A percentile compares a stretch with the other conserved stretches of the same genome.
Conservation (phyloP, 192 early-diverging fungal species). For the Coemansia sp. region DNA sequence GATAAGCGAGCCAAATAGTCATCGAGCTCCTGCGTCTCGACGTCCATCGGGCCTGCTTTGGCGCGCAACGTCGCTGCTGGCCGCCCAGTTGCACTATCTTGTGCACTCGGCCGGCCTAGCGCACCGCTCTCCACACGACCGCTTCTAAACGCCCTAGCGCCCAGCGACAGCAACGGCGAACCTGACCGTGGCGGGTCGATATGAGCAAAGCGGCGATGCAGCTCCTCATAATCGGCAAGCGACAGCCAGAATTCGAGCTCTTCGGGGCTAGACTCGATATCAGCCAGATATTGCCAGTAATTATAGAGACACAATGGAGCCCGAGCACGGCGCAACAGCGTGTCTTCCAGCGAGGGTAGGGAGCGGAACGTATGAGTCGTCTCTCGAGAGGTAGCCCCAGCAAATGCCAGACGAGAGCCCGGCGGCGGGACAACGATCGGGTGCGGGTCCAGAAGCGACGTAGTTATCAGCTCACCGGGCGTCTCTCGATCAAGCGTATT, state of each 20-base stretch:
- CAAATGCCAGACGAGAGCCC: constrained; percentile 53
- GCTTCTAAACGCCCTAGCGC: constrained; percentile 15
- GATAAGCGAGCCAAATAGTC: constrained; percentile 34
- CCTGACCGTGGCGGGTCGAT: constrained; percentile 14
- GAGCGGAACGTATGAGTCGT: constrained; percentile 38
- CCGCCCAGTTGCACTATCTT: constrained; percentile 13
- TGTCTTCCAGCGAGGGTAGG: constrained; percentile 73
- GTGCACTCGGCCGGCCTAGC: constrained; percentile 19
- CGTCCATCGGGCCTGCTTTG: not conserved
- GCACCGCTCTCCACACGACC: constrained; percentile 55
- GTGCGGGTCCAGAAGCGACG: constrained; percentile 55
- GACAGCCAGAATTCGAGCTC: constrained; percentile 81
- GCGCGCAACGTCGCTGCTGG: constrained; percentile 11
- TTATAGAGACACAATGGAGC: constrained; percentile 80
- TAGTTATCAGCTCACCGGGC: constrained; percentile 16
- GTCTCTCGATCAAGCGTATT: constrained; percentile 12
- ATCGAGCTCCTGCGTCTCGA: constrained; percentile 48
- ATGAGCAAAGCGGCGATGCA: constrained; percentile 63
- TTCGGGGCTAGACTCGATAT: constrained; percentile 65
- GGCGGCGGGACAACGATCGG: constrained; percentile 52
- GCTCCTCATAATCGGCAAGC: constrained; percentile 72
- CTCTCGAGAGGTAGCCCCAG: constrained; percentile 36
- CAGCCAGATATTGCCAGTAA: constrained; percentile 76
- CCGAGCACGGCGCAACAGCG: constrained; percentile 66
- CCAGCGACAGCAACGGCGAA: constrained; percentile 5